A percentile compares a stretch with the other conserved stretches of the same genome.
Evolutionary conservation across 2,329 filamentous ascomycete species (phyloP).

Genomic region (Raffaelea arxii): DNA sequence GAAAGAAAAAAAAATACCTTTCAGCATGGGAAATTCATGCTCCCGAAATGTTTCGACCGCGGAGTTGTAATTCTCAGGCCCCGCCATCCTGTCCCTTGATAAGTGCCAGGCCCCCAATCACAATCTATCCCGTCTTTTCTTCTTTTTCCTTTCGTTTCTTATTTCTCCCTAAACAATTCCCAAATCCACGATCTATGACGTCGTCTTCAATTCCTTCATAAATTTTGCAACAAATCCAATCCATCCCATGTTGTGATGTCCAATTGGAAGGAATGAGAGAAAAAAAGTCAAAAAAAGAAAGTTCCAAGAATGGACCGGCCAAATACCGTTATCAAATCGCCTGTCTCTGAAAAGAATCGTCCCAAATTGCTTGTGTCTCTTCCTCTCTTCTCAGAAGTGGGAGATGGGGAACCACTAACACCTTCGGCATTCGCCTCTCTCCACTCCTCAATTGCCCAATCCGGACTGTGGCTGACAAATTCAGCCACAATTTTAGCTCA

Average conservation of each 20-base stretch:
- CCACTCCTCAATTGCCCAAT: too few relatives aligned
- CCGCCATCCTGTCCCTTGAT: background rate
- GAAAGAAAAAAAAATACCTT: constrained; percentile 34
- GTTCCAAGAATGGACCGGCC: constrained; percentile 4
- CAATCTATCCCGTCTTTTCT: background rate
- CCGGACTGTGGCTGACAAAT: background rate
- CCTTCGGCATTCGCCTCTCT: background rate
- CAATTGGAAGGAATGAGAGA: background rate
- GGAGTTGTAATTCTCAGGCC: constrained; percentile 39
- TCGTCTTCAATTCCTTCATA: too few relatives aligned
- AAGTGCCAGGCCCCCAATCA: too few relatives aligned
- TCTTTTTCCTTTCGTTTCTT: background rate
- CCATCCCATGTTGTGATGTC: too few relatives aligned
- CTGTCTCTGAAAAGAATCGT: background rate
- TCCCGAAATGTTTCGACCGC: constrained; percentile 49
- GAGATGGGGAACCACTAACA: background rate
- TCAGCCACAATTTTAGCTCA: background rate
- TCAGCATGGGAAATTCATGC: constrained; percentile 59
- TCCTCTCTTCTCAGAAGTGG: background rate
- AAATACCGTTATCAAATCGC: background rate
- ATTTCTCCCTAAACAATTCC: background rate
- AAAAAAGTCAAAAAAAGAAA: constrained; percentile 3
- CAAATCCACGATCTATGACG: background rate
- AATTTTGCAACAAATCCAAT: too few relatives aligned
- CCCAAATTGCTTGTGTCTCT: background rate